Conservation (phyloP, 805 yeast species). For the Allodekkera sacchari region DNA sequence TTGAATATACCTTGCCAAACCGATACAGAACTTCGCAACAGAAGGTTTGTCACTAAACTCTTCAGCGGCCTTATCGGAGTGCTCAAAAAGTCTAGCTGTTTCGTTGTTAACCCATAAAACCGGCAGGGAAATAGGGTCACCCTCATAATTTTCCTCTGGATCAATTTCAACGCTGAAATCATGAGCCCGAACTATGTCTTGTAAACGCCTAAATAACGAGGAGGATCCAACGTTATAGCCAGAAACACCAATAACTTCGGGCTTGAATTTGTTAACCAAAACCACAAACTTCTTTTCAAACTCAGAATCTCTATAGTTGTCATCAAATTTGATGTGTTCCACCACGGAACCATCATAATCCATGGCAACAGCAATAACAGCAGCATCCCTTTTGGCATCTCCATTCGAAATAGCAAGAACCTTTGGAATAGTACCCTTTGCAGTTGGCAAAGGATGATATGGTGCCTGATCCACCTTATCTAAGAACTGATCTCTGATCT, state of each 20-base stretch:
- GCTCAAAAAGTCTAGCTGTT: conserved; percentile 81
- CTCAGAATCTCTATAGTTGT: conserved; percentile 54
- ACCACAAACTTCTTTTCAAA: conserved; percentile 58
- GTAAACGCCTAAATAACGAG: conserved; percentile 47
- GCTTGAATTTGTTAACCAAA: conserved; percentile 55
- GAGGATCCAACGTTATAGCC: conserved; percentile 77
- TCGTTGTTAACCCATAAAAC: conserved; percentile 86
- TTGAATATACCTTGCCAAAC: conserved; percentile 85
- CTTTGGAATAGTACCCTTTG: conserved; percentile 75
- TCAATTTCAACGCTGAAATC: conserved; percentile 45
- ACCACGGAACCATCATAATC: conserved; percentile 75
- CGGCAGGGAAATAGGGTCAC: conserved; percentile 35
- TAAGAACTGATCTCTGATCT: conserved; percentile 62
- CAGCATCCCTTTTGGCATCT: conserved; percentile 77
- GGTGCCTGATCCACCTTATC: conserved; percentile 89
- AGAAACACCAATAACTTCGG: conserved; percentile 85
- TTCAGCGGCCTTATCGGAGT: conserved; percentile 60
- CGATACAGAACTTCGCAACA: conserved; percentile 76
- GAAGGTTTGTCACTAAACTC: conserved; percentile 84
- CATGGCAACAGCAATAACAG: conserved; percentile 72
- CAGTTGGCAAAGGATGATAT: conserved; percentile 69
- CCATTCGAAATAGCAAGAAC: conserved; percentile 81
- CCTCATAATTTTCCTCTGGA: conserved; percentile 18
- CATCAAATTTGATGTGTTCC: conserved; percentile 71
- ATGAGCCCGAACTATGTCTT: conserved; percentile 48